A percentile compares a stretch with the other conserved stretches of the same genome.
These are phyloP conservation scores for Debaryomycetaceae sp. DNA, from an alignment of 1,139 yeast genomes.

Conservation along the genomic window DNA sequence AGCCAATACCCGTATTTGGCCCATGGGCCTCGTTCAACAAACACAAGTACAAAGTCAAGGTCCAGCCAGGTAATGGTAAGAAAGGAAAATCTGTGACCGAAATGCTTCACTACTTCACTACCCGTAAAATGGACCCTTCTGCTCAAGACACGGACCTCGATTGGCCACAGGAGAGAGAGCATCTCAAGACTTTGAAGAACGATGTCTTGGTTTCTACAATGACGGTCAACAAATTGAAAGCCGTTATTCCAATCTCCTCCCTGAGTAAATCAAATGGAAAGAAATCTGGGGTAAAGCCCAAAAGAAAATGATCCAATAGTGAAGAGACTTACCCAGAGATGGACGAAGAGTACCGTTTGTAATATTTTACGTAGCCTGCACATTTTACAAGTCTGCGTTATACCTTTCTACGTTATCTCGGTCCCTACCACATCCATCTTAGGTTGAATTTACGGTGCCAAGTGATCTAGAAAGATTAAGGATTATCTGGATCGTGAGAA, in stretches of 20 bases:
- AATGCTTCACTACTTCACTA: slow-evolving; percentile 54
- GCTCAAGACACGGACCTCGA: slow-evolving; percentile 53
- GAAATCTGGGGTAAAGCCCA: not conserved
- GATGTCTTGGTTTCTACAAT: slow-evolving; percentile 38
- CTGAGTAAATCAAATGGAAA: not conserved
- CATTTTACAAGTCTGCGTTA: too few species aligned
- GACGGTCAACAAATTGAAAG: slow-evolving; percentile 39
- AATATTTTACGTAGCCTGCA: too few species aligned
- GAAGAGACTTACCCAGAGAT: too few species aligned
- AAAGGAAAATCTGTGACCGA: slow-evolving; percentile 86
- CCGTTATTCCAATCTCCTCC: slow-evolving; percentile 27
- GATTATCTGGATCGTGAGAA: too few species aligned
- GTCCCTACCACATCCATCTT: too few species aligned
- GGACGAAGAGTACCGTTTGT: too few species aligned
- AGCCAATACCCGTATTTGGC: slow-evolving; percentile 82
- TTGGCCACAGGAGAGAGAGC: slow-evolving; percentile 69
- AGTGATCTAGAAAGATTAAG: too few species aligned
- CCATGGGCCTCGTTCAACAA: slow-evolving; percentile 84
- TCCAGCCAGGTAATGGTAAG: slow-evolving; percentile 83
- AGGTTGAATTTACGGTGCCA: too few species aligned
- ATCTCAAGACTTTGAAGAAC: slow-evolving; percentile 56
- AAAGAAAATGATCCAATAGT: not conserved
- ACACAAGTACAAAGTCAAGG: slow-evolving; percentile 76
- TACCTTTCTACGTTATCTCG: too few species aligned
- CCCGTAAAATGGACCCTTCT: slow-evolving; percentile 51